Base-by-base conservation (phyloP, 2,329 filamentous ascomycete genomes). In the Aspergillus novofumigatus region DNA sequence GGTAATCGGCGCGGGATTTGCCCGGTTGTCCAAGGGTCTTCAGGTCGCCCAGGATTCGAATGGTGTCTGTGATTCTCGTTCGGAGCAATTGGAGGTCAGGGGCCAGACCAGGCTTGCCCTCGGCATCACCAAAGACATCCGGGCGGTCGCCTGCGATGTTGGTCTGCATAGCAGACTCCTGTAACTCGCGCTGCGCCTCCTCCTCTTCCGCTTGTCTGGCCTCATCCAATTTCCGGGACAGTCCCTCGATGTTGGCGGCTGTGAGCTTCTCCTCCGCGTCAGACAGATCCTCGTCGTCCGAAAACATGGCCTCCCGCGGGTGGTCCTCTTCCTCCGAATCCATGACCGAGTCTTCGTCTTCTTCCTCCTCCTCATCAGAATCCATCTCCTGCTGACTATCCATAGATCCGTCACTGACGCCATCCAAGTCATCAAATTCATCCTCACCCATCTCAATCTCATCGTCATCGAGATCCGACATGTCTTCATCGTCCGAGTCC, bases 211-310 rank as follows among this genome's bases (percentile, higher is more conserved):
- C 83, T 48, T 89, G 89, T 69, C 84, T 80, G 70, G 94, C 81
- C 68, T 84, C 80, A 72, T 99, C 93, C 56, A 99, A 77, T 73
- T 92, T 93, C 66, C 86, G 83, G 55, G 93, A 92, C 55, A 99
- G 79, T 57, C 94, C 94, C 67, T 89, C 94, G 61, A 99, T 97
- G 75, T 99, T 99, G 61, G 94, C 94, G 1, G 92, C 92, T 52
- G 91, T 99, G 64, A 99, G 83, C 72, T 87, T 88, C 77, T 97
- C 92, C 76, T 96, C 91, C 4, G 86, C 88, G 66, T 95, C 91
- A 1, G 89, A 92, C 52, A 92, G 88, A 62, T 93, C 90, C 66
- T 95, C 92, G 69, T 97, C 93, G 62, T 97, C 94, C 0, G 94
- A 97, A 81, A 96, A 99, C 81, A 96, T 91, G 62, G 87, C 85